phyloP scores from a whole-genome alignment of 106 monocot species.

The Hemerocallis citrina region DNA sequence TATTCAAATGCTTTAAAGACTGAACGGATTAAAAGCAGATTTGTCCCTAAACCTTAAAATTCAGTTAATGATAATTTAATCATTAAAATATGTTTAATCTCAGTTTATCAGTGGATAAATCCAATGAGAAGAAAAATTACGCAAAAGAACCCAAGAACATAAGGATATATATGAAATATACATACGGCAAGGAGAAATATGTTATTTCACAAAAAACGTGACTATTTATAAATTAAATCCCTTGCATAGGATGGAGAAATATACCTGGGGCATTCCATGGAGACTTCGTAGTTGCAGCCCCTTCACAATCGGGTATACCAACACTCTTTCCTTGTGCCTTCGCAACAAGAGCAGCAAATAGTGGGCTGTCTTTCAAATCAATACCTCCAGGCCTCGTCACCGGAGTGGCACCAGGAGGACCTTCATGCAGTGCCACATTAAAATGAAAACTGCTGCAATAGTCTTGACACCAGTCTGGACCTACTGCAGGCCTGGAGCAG shows the following conservation, averaged over 20 bases:
- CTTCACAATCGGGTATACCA: conserved; percentile 95
- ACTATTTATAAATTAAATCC: too few relatives aligned
- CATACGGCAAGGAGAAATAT: too few relatives aligned
- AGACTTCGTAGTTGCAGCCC: conserved; percentile 91
- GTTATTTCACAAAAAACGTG: too few relatives aligned
- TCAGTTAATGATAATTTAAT: too few relatives aligned
- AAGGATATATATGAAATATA: too few relatives aligned
- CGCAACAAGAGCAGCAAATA: conserved; percentile 78
- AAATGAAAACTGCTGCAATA: conserved; percentile 84
- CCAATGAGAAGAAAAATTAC: too few relatives aligned
- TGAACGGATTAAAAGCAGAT: too few relatives aligned
- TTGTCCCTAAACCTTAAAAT: too few relatives aligned
- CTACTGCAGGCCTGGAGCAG: conserved; percentile 80
- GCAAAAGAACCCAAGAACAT: too few relatives aligned
- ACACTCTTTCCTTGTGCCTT: conserved; percentile 90
- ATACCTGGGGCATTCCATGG: conserved; percentile 98
- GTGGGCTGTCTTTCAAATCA: conserved; percentile 92
- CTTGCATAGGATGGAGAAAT: not conserved
- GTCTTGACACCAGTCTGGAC: conserved; percentile 67
- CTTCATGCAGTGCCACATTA: conserved; percentile 69
- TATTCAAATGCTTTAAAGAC: too few relatives aligned
- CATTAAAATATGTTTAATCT: too few relatives aligned
- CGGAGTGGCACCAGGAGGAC: conserved; percentile 76
- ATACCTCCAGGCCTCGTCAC: conserved; percentile 91
- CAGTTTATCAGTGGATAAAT: too few relatives aligned